Evolutionary conservation across 805 yeast species (phyloP).

Genomic region (Lachancea quebecensis): DNA sequence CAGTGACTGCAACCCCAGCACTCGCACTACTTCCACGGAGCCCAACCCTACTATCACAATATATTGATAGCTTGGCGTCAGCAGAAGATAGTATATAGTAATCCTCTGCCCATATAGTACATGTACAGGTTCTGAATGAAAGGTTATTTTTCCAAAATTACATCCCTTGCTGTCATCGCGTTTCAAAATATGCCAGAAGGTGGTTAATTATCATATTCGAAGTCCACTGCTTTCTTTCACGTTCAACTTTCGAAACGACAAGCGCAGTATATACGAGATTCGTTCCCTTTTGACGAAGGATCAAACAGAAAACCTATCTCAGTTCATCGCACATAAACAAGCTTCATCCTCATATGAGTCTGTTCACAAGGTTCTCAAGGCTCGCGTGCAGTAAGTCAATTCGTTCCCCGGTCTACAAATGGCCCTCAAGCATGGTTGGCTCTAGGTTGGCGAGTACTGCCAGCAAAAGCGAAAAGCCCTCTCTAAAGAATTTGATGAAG

Average conservation of each 20-base stretch:
- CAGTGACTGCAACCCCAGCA: slow-evolving; percentile 15
- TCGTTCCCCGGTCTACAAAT: not conserved
- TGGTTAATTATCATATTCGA: too few relatives aligned
- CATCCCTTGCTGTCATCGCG: too few relatives aligned
- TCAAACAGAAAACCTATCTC: not conserved
- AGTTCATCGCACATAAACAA: not conserved
- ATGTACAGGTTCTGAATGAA: too few relatives aligned
- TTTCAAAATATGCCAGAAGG: too few relatives aligned
- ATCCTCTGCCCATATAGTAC: too few relatives aligned
- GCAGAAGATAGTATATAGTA: too few relatives aligned
- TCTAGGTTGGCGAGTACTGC: slow-evolving; percentile 1
- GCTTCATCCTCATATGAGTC: not conserved
- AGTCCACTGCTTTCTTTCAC: too few relatives aligned
- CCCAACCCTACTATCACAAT: slow-evolving; percentile 5
- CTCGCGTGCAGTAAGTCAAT: not conserved
- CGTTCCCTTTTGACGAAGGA: not conserved
- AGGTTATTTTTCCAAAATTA: too few relatives aligned
- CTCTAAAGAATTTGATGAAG: slow-evolving; percentile 57
- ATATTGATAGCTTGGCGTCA: not conserved
- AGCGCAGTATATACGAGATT: not conserved
- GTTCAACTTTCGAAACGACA: not conserved
- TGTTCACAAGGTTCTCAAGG: slow-evolving; percentile 1
- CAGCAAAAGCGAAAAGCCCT: slow-evolving; percentile 19
- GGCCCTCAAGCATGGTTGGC: not conserved
- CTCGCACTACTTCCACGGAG: slow-evolving; percentile 6